Conservation (phyloP, 2,329 filamentous ascomycete species). For the Calonectria honghensis region DNA sequence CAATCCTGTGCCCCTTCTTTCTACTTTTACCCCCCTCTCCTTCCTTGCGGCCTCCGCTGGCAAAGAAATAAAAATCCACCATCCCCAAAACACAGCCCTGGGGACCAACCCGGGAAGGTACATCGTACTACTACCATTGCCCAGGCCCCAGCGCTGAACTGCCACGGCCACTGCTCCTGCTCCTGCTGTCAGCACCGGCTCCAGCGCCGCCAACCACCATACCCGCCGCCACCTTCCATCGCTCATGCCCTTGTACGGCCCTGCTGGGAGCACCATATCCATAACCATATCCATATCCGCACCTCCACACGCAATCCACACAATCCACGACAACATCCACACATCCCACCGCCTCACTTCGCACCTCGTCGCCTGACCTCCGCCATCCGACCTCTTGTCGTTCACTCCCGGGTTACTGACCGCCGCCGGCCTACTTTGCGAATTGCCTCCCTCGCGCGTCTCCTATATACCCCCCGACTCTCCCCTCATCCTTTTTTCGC, state of each 20-base stretch:
- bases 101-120: conserved; percentile 31
- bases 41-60: not conserved
- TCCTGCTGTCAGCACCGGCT: conserved; percentile 29
- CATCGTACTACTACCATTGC: conserved; percentile 12
- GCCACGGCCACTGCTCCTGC: conserved; percentile 23
- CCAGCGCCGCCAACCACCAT: conserved; percentile 35
- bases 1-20: conserved; percentile 14
- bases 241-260: conserved; percentile 28
- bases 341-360: conserved; percentile 48
- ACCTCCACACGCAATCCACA: conserved; percentile 41
- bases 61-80: conserved; percentile 23
- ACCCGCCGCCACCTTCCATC: conserved; percentile 35
- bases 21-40: conserved; percentile 27
- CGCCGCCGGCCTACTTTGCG: conserved; percentile 51
- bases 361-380: conserved; percentile 53
- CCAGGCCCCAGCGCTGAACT: conserved; percentile 20
- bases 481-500: conserved; percentile 28
- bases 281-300: conserved; percentile 42
- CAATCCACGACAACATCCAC: conserved; percentile 42
- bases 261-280: conserved; percentile 21
- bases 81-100: not conserved
- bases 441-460: conserved; percentile 51
- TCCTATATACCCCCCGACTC: conserved; percentile 16
- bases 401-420: conserved; percentile 45
- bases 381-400: conserved; percentile 40